Evolutionary conservation across 257 asterid species (phyloP).

Genomic region (Solanum pinnatisectum): DNA sequence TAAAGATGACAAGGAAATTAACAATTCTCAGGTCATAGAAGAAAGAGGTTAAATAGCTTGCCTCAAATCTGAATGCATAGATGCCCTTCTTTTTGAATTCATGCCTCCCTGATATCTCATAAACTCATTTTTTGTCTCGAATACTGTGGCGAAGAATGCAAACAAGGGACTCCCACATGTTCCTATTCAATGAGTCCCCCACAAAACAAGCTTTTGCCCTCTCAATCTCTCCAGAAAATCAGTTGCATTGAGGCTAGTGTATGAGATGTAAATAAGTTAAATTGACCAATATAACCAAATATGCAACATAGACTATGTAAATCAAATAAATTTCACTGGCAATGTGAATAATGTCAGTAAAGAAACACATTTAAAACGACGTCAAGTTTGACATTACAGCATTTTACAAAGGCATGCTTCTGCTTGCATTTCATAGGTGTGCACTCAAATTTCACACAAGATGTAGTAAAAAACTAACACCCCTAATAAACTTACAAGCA

Average conservation of each 20-base stretch:
- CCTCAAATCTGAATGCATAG: conserved; percentile 92
- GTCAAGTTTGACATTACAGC: not conserved
- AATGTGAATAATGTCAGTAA: not conserved
- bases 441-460: not conserved
- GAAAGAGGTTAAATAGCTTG: conserved; percentile 10
- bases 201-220: conserved; percentile 73
- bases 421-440: not conserved
- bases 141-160: conserved; percentile 77
- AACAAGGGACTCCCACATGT: conserved; percentile 98
- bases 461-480: not conserved
- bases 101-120: conserved; percentile 78
- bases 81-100: conserved; percentile 88
- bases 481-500: not conserved
- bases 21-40: not conserved
- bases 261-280: conserved; percentile 3
- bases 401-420: not conserved
- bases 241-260: conserved; percentile 57
- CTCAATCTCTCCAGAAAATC: conserved; percentile 83
- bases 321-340: not conserved
- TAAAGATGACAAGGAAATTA: not conserved
- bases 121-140: conserved; percentile 51
- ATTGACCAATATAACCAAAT: not conserved
- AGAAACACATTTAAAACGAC: not conserved
- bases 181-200: conserved; percentile 88
- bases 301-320: not conserved